phyloP scores from a whole-genome alignment of 78 protist genomes.

The Dictyostelium firmibasis region DNA sequence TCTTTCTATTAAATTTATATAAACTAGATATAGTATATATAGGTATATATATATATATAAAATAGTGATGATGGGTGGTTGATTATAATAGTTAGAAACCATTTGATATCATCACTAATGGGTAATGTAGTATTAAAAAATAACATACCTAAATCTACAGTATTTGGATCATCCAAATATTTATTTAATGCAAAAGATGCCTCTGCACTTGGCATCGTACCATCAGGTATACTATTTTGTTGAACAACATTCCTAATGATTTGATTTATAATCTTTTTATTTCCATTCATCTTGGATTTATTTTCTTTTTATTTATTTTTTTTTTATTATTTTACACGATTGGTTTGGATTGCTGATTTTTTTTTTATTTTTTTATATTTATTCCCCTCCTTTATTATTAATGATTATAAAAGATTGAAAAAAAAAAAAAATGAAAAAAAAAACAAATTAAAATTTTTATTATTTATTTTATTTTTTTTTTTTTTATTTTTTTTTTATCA shows the following conservation, averaged over 20 bases:
- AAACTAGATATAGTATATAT: too few species aligned
- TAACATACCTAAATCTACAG: conserved; percentile 65
- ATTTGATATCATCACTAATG: too few species aligned
- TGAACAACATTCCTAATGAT: conserved; percentile 75
- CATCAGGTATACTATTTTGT: conserved; percentile 73
- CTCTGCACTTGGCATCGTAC: conserved; percentile 58
- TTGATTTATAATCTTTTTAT: conserved; percentile 52
- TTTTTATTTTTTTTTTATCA: too few species aligned
- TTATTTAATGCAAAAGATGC: conserved; percentile 38
- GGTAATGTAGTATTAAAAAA: not conserved
- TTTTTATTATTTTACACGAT: not conserved
- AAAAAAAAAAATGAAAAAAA: not conserved
- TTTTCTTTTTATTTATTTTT: not conserved
- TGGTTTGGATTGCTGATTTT: not conserved
- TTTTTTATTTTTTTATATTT: not conserved
- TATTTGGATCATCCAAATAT: conserved; percentile 67
- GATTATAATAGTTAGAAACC: too few species aligned
- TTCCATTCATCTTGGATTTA: not conserved
- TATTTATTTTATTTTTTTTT: too few species aligned
- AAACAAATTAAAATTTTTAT: too few species aligned
- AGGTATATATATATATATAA: too few species aligned
- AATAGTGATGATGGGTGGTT: too few species aligned
- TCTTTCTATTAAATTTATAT: conserved; percentile 68
- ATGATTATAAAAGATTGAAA: too few species aligned
- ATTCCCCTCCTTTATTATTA: too few species aligned